A percentile compares a stretch with the other conserved stretches of the same genome.
Conservation (phyloP, 768 basidiomycete species). For the Roridomyces roridus region DNA sequence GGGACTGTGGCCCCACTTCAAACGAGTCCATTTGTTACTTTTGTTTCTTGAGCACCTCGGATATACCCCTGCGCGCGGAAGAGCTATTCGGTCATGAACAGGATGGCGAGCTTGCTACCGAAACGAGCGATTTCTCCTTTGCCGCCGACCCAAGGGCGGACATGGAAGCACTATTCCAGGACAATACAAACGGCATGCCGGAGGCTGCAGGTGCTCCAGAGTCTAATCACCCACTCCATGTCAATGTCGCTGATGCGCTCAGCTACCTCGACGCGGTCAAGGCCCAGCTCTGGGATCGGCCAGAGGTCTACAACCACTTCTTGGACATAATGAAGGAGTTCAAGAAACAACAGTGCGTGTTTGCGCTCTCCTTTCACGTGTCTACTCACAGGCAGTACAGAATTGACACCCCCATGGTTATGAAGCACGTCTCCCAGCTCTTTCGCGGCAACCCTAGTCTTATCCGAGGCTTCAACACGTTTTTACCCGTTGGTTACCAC, state of each 20-base stretch:
- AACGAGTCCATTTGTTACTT: too few species aligned
- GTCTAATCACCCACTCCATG: constrained; percentile 76
- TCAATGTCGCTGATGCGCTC: constrained; percentile 91
- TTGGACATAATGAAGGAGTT: constrained; percentile 99
- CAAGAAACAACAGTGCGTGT: constrained; percentile 86
- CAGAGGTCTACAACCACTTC: constrained; percentile 92
- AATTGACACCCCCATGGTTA: constrained; percentile 97
- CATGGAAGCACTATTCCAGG: too few species aligned
- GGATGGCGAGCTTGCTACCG: too few species aligned
- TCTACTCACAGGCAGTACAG: constrained; percentile 52
- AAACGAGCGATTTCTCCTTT: too few species aligned
- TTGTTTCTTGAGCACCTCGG: too few species aligned
- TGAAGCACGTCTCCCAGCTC: constrained; percentile 89
- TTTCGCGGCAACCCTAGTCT: constrained; percentile 89
- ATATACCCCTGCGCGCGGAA: too few species aligned
- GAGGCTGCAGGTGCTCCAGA: too few species aligned
- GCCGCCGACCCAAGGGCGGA: too few species aligned
- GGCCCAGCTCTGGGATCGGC: constrained; percentile 81
- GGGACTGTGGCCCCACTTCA: too few species aligned
- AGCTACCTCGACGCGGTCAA: constrained; percentile 94
- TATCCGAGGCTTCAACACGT: constrained; percentile 98
- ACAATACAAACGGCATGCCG: too few species aligned
- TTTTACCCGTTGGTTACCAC: constrained; percentile 90
- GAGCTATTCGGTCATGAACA: too few species aligned
- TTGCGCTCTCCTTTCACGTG: neutral